These are phyloP conservation scores for Batrachochytrium dendrobatidis DNA, from an alignment of 371 early-diverging fungal species.

Conservation along the genomic window DNA sequence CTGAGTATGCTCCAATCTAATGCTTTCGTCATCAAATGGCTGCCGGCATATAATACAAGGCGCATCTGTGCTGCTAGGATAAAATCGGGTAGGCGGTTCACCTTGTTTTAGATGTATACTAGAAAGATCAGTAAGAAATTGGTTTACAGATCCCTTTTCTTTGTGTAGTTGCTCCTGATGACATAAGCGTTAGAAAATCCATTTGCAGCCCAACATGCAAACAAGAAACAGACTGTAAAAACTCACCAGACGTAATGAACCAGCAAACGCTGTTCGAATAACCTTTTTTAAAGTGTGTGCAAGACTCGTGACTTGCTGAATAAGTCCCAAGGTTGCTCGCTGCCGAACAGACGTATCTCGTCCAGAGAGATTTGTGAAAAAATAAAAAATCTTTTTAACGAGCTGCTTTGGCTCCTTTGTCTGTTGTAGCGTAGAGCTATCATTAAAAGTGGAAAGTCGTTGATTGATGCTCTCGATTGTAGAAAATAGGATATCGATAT, in stretches of 20 bases:
- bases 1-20: conserved; percentile 53
- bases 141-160: conserved; percentile 14
- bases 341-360: conserved; percentile 47
- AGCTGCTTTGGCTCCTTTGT: conserved; percentile 79
- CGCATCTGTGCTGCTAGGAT: conserved; percentile 52
- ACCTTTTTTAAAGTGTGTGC: conserved; percentile 89
- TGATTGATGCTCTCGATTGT: conserved; percentile 80
- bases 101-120: conserved; percentile 9
- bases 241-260: conserved; percentile 73
- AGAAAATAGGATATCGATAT: conserved; percentile 85
- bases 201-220: neutral
- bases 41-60: conserved; percentile 67
- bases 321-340: conserved; percentile 73
- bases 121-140: conserved; percentile 23
- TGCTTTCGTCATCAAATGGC: conserved; percentile 83
- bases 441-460: conserved; percentile 48
- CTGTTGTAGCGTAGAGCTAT: conserved; percentile 39
- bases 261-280: conserved; percentile 81
- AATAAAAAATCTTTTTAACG: conserved; percentile 83
- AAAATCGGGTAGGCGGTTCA: neutral
- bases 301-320: conserved; percentile 82
- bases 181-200: neutral
- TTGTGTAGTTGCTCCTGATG: conserved; percentile 30
- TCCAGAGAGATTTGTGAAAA: conserved; percentile 75
- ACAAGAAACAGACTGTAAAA: neutral